These are phyloP conservation scores for Rhodamnia argentea DNA, from an alignment of 345 rosid genomes.

Conservation along the genomic window DNA sequence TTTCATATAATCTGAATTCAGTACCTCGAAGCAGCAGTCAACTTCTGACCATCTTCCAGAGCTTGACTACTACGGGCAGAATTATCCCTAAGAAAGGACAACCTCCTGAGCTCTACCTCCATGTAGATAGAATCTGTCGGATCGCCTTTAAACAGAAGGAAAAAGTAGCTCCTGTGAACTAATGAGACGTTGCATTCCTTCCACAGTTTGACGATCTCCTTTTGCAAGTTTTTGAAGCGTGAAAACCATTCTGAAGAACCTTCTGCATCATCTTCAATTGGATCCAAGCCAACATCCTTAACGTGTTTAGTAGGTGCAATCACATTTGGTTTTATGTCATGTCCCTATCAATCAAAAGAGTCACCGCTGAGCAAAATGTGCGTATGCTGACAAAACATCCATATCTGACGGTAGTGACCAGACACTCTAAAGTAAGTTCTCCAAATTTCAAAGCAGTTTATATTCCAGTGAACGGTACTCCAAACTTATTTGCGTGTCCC, in stretches of 20 bases:
- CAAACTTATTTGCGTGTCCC: not conserved
- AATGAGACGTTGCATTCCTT: slow-evolving; percentile 62
- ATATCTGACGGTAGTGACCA: not conserved
- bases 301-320: slow-evolving; percentile 25
- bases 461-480: not conserved
- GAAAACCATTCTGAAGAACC: slow-evolving; percentile 33
- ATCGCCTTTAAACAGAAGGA: slow-evolving; percentile 72
- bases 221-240: slow-evolving; percentile 60
- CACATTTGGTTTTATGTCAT: slow-evolving; percentile 25
- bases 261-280: slow-evolving; percentile 40
- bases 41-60: slow-evolving; percentile 34
- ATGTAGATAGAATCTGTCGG: slow-evolving; percentile 66
- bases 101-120: slow-evolving; percentile 82
- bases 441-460: not conserved
- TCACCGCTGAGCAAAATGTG: not conserved
- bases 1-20: not conserved
- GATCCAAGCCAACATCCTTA: slow-evolving; percentile 69
- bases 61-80: slow-evolving; percentile 36
- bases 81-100: slow-evolving; percentile 50
- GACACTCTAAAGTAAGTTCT: not conserved
- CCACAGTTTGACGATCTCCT: slow-evolving; percentile 78
- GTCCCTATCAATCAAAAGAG: slow-evolving; percentile 24
- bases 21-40: slow-evolving; percentile 49
- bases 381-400: not conserved
- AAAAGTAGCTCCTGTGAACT: slow-evolving; percentile 89